Evolutionary conservation across 345 rosid species (phyloP).

Genomic region (sweet orange (Citrus sinensis)): DVS_A1.0 CM039169.1:2985001-2985500

Average conservation of each 20-base stretch:
- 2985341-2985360: background rate
- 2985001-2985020: slow-evolving; percentile 46
- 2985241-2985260: background rate
- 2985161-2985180: background rate
- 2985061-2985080: background rate
- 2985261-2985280: background rate
- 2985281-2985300: too few species aligned
- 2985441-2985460: too few species aligned
- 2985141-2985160: background rate
- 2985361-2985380: background rate
- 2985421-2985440: too few species aligned
- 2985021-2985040: slow-evolving; percentile 38
- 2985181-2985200: background rate
- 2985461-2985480: too few species aligned
- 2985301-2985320: background rate
- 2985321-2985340: background rate
- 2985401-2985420: too few species aligned
- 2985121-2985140: background rate
- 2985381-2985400: too few species aligned
- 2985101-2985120: background rate
- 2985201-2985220: background rate
- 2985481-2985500: too few species aligned
- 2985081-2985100: background rate
- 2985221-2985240: background rate
- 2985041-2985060: slow-evolving; percentile 46